Percentiles rank a stretch among this genome's conserved stretches.
Evolutionary conservation across 1,284 basidiomycete species (phyloP).

Genomic region (Puccinia sorghi): DNA sequence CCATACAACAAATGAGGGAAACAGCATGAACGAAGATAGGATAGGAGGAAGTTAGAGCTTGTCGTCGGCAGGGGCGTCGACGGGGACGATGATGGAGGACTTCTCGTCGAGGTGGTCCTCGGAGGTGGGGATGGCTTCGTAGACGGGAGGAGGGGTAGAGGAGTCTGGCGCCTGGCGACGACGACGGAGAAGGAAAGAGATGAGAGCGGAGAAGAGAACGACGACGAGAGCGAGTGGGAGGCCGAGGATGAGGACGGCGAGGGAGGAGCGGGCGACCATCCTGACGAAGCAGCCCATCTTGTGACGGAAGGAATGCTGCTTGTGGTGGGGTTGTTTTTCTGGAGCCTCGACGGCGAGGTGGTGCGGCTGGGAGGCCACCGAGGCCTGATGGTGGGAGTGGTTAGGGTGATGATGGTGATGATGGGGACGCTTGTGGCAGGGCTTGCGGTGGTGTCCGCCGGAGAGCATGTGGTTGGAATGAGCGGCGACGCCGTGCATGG

Average conservation of each 20-base stretch:
- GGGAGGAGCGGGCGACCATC: constrained; percentile 7
- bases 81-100: not conserved
- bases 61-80: not conserved
- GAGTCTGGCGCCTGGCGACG: not conserved
- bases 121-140: not conserved
- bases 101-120: not conserved
- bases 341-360: too few relatives aligned
- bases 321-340: too few relatives aligned
- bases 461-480: not conserved
- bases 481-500: constrained; percentile 5
- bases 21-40: too few relatives aligned
- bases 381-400: too few relatives aligned
- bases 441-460: not conserved
- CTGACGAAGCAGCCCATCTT: constrained; percentile 24
- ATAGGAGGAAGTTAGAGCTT: not conserved
- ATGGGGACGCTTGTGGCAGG: constrained; percentile 19
- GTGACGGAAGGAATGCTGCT: constrained; percentile 14
- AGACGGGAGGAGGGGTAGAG: not conserved
- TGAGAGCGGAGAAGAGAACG: constrained; percentile 1
- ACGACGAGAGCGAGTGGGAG: constrained; percentile 18
- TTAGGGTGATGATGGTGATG: too few relatives aligned
- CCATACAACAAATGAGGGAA: too few relatives aligned
- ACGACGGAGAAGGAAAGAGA: constrained; percentile 16
- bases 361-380: too few relatives aligned
- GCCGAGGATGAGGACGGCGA: constrained; percentile 15